Conservation (phyloP, 495 filamentous ascomycete genomes). For the Penicillium salamii region DNA sequence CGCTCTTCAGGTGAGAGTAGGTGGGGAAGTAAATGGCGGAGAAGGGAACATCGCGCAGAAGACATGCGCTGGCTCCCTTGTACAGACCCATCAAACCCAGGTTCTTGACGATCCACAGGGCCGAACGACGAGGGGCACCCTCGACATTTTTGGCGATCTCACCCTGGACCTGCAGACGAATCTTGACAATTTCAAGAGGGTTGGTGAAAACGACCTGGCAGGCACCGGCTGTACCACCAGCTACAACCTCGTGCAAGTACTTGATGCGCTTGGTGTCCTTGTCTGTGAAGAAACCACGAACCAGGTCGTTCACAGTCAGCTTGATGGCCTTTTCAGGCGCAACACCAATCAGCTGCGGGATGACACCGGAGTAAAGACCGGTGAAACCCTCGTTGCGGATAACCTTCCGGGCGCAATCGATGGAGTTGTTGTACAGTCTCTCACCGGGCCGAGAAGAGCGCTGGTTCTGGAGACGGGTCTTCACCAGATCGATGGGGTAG, state of each 20-base stretch:
- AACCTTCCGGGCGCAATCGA: conserved; percentile 91
- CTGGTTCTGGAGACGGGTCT: conserved; percentile 99
- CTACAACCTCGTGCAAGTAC: conserved; percentile 69
- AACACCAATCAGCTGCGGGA: conserved; percentile 94
- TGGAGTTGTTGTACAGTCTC: conserved; percentile 89
- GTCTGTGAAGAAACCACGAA: conserved; percentile 73
- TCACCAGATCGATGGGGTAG: conserved; percentile 97
- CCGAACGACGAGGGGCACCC: conserved; percentile 78
- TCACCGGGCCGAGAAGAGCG: conserved; percentile 76
- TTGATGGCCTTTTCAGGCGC: conserved; percentile 99
- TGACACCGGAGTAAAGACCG: conserved; percentile 89
- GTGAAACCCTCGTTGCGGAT: conserved; percentile 85
- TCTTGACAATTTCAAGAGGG: conserved; percentile 98
- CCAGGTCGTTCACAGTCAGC: conserved; percentile 93
- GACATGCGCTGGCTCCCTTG: conserved; percentile 94
- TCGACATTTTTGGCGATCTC: conserved; percentile 89
- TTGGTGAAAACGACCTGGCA: conserved; percentile 99
- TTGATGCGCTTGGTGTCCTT: conserved; percentile 72
- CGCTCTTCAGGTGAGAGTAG: conserved; percentile 90
- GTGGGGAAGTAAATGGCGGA: conserved; percentile 98
- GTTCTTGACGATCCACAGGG: conserved; percentile 96
- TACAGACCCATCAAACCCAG: conserved; percentile 93
- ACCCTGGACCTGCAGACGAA: conserved; percentile 94
- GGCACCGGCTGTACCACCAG: conserved; percentile 85
- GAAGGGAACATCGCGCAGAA: conserved; percentile 95